Base-by-base conservation (phyloP, 495 filamentous ascomycete species). In the Penicillium lagena region DNA sequence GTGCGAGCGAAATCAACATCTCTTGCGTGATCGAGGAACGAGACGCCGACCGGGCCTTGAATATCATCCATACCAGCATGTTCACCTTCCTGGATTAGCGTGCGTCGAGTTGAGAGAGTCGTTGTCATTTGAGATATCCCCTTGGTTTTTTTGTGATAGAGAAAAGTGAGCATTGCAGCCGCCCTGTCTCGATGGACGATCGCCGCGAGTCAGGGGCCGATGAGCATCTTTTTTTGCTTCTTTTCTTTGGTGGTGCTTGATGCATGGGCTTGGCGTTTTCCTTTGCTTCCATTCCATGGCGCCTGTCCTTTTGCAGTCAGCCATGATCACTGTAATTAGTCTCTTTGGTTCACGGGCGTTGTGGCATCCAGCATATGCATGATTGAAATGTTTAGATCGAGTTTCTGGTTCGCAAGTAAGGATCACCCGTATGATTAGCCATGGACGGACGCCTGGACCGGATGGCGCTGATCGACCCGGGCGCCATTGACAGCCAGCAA, bases 1-100 rank as follows among this genome's bases (percentile, higher is more conserved):
- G 91, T 45, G 89, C 90, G 35, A 96, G 90, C 56, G 93, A 98
- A 72, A 98, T 98, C 68, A 96, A 96, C 63, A 98, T 98, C 42
- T 93, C 87, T 11, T 97, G 93, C 63, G 93, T 98, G 7, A 94
- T 98, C 54, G 87, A 93, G 55, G 87, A 87, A 54, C 76, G 85
- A 54, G 87, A 95, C 49, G 90, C 90, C 33, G 85, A 88, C 43
- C 80, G 91, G 43, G 93, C 93, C 11, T 82, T 97, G 71, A 96
- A 91, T 56, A 85, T 96, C 52, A 78, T 98, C 40, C 93, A 98
- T 61, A 96, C 91, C 12, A 87, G 83, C 67, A 78, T 98, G 40
- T 96, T 98, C 54, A 78, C 75, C 14, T 78, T 77, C 50, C 50
- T 78, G 52, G 73, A 78, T 29, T 75, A 68, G 58, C 37, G 17